phyloP scores from a whole-genome alignment of 2,329 filamentous ascomycete genomes.

The Thelonectria blattea region DNA sequence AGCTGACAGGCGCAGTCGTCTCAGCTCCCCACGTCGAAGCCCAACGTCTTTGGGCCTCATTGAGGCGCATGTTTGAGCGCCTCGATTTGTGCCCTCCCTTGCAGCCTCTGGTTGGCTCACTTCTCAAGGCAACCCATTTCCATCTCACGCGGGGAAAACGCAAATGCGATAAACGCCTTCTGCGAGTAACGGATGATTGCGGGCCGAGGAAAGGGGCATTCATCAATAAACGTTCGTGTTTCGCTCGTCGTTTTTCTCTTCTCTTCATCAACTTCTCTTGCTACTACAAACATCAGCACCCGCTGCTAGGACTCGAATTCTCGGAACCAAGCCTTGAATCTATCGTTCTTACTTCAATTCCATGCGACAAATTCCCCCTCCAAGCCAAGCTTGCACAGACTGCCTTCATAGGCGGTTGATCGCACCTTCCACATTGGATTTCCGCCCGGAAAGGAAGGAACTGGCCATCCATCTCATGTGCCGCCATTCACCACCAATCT shows the following conservation, averaged over 20 bases:
- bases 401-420: not conserved
- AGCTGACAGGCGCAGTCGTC: not conserved
- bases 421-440: not conserved
- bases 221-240: not conserved
- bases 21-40: not conserved
- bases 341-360: not conserved
- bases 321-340: not conserved
- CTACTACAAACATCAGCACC: not conserved
- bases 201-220: not conserved
- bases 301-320: not conserved
- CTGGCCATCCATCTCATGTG: not conserved
- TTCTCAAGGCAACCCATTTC: not conserved
- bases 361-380: not conserved
- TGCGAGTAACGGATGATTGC: not conserved
- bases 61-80: not conserved
- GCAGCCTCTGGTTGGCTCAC: not conserved
- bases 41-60: not conserved
- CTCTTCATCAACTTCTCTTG: not conserved
- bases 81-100: not conserved
- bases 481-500: too few species aligned
- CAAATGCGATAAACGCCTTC: not conserved
- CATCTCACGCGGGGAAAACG: not conserved
- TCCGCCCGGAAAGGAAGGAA: not conserved
- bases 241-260: not conserved
- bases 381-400: not conserved